Base-by-base conservation (phyloP, 2,329 filamentous ascomycete genomes). In the Pseudocercospora vitis region DNA sequence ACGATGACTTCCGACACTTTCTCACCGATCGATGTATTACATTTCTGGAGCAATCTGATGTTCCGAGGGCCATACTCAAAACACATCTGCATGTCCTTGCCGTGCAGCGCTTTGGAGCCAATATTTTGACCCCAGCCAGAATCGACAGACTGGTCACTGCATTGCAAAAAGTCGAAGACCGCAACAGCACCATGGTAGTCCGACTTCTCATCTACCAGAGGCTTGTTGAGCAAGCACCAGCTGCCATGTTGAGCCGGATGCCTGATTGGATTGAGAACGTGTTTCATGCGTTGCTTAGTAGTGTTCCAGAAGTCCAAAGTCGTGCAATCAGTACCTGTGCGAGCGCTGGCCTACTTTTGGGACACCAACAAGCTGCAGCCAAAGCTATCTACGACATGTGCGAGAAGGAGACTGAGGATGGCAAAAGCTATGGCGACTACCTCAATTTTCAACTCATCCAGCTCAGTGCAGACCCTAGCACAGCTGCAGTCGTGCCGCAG, bases 231-330 rank as follows among this genome's bases (percentile, higher is more conserved):
- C 88, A 95, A 71, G 82, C 84, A 3, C 85, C 81, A 47, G 72
- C 77, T 14, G 75, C 83, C 18, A 95, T 99, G 85, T 73, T 85
- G 12, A 74, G 79, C 19, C 84, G 90, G 35, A 76, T 81, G 51
- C 77, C 81, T 2, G 80, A 89, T 55, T 99, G 94, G 92, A 77
- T 96, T 45, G 80, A 87, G 48, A 87, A 95, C 68, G 75, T 96
- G 16, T 84, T 97, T 59, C 84, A 84, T 16, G 89, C 90, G 46
- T 85, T 96, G 78, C 78, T 95, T 32, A 91, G 89, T 70, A 83
- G 76, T 26, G 76, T 91, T 45, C 87, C 86, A 63, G 90, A 96
- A 33, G 87, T 92, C 40, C 82, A 89, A 42, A 76, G 77, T 4
- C 82, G 86, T 37, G 91, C 91, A 2, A 86, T 97, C 46, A 77